phyloP scores from a whole-genome alignment of 2,329 filamentous ascomycete genomes.

The Botrytis hyacinthi region DNA sequence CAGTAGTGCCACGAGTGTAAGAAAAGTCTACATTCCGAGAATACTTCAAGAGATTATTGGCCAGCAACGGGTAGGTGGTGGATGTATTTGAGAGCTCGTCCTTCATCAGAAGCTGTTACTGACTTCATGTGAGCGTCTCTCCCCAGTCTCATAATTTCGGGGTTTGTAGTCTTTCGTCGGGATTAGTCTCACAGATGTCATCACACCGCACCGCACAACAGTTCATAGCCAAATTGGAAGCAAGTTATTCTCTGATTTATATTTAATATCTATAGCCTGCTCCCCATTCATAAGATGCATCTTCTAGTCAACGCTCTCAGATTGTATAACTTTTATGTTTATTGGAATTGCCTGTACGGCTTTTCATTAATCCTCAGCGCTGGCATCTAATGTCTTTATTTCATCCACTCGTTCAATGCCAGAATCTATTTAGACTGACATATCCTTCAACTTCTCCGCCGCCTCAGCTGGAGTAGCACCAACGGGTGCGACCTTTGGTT shows the following conservation, averaged over 20 bases:
- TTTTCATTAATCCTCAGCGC: constrained; percentile 9
- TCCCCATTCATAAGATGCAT: not conserved
- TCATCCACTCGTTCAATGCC: not conserved
- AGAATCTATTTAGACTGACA: constrained; percentile 30
- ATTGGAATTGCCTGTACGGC: not conserved
- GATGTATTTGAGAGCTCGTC: not conserved
- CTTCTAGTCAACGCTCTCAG: not conserved
- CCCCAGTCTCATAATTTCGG: too few relatives aligned
- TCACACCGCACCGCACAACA: not conserved
- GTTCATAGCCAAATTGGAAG: not conserved
- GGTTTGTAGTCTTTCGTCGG: not conserved
- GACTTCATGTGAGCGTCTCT: not conserved
- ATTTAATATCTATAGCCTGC: constrained; percentile 1
- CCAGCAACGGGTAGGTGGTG: not conserved
- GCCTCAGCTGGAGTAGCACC: constrained; percentile 33
- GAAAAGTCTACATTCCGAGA: not conserved
- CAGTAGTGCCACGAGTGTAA: not conserved
- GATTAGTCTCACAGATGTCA: not conserved
- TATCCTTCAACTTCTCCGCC: constrained; percentile 41
- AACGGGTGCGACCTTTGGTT: constrained; percentile 34
- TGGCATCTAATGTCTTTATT: not conserved
- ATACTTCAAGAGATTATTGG: not conserved
- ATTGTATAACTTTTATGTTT: constrained; percentile 1
- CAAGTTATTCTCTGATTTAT: not conserved
- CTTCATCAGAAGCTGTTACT: not conserved